These are phyloP conservation scores for Alternaria sp. DNA, from an alignment of 2,329 filamentous ascomycete species.

Conservation along the genomic window DNA sequence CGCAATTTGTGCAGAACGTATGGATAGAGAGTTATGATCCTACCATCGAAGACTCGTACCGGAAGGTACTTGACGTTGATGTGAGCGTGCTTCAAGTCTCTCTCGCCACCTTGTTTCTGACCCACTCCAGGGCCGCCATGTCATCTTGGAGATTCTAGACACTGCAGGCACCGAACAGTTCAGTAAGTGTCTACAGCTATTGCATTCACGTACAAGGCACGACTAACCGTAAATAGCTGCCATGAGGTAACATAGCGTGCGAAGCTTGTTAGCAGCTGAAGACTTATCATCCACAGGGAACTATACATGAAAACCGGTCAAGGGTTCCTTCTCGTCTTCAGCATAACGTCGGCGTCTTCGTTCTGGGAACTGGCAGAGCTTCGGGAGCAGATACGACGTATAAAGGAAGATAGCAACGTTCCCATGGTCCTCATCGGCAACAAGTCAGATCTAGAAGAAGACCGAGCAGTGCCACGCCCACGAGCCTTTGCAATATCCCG, in stretches of 20 bases:
- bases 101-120: slow-evolving; percentile 19
- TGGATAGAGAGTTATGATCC: slow-evolving; percentile 82
- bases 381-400: slow-evolving; percentile 87
- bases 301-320: slow-evolving; percentile 87
- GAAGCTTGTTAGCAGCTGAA: slow-evolving; percentile 20
- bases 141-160: slow-evolving; percentile 89
- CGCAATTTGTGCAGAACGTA: slow-evolving; percentile 92
- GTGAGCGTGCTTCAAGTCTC: slow-evolving; percentile 62
- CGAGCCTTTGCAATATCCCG: slow-evolving; percentile 87
- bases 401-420: slow-evolving; percentile 85
- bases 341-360: slow-evolving; percentile 86
- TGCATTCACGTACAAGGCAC: not conserved
- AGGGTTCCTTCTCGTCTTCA: slow-evolving; percentile 90
- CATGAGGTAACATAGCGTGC: slow-evolving; percentile 43
- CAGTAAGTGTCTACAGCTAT: slow-evolving; percentile 65
- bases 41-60: slow-evolving; percentile 69
- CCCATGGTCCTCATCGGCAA: slow-evolving; percentile 92
- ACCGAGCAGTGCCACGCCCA: slow-evolving; percentile 77
- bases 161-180: slow-evolving; percentile 94
- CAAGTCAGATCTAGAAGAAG: slow-evolving; percentile 89
- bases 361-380: slow-evolving; percentile 81
- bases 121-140: slow-evolving; percentile 75
- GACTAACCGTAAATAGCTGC: slow-evolving; percentile 41
- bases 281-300: slow-evolving; percentile 38
- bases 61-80: slow-evolving; percentile 75